A percentile compares a stretch with the other conserved stretches of the same genome.
Evolutionary conservation across 306 rosid genomes (phyloP).

Genomic region (Coriaria nepalensis): DNA sequence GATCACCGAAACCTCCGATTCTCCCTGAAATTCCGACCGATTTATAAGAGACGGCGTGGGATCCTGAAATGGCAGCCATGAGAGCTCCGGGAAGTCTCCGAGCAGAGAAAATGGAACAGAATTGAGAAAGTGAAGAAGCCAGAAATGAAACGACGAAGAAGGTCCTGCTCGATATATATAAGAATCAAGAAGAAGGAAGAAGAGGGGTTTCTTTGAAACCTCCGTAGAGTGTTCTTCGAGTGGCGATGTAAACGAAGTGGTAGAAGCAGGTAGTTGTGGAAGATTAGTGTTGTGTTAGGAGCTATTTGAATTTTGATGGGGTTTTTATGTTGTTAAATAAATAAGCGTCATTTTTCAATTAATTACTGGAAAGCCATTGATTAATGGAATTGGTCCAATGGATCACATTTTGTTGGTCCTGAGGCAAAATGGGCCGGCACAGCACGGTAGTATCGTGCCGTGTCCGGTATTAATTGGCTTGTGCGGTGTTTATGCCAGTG

Average conservation of each 20-base stretch:
- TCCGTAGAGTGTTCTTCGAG: conserved; percentile 20
- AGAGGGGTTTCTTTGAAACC: conserved; percentile 28
- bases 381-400: neutral
- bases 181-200: conserved; percentile 3
- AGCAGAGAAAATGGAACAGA: conserved; percentile 13
- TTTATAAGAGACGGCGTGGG: conserved; percentile 39
- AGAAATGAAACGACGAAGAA: conserved; percentile 15
- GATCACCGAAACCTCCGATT: conserved; percentile 16
- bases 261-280: conserved; percentile 14
- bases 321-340: neutral
- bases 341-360: neutral
- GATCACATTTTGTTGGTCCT: too few species aligned
- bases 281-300: neutral
- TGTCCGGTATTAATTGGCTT: too few species aligned
- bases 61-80: conserved; percentile 65
- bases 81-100: conserved; percentile 15
- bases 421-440: too few species aligned
- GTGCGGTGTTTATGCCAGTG: too few species aligned
- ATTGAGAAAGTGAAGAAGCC: conserved; percentile 9
- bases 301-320: neutral
- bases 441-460: too few species aligned
- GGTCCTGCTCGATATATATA: neutral
- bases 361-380: conserved; percentile 17
- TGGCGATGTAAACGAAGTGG: conserved; percentile 41
- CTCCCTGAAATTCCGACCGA: conserved; percentile 19